phyloP scores from a whole-genome alignment of 257 asterid species.

The Petunia axillaris region DNA sequence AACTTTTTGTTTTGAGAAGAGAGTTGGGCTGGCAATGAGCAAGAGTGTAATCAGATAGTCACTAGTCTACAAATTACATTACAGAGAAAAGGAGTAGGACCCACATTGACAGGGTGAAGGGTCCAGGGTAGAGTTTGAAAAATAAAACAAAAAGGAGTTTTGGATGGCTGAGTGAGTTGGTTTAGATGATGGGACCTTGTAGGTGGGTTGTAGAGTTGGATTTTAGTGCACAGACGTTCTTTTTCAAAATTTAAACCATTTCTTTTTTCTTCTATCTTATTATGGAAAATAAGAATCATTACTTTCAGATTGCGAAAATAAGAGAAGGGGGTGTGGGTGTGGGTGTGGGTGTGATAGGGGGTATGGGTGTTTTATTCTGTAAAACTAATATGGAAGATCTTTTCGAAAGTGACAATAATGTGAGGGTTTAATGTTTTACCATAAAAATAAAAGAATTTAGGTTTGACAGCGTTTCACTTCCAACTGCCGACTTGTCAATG shows the following conservation, averaged over 20 bases:
- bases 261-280: not conserved
- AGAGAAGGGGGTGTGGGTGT: not conserved
- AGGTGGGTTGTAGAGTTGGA: slow-evolving; percentile 27
- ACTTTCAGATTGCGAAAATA: slow-evolving; percentile 9
- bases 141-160: slow-evolving; percentile 37
- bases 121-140: slow-evolving; percentile 12
- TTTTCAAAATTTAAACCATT: not conserved
- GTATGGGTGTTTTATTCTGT: not conserved
- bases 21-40: slow-evolving; percentile 27
- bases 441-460: not conserved
- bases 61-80: not conserved
- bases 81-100: not conserved
- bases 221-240: slow-evolving; percentile 24
- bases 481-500: slow-evolving; percentile 13
- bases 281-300: slow-evolving; percentile 18
- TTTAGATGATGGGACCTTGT: slow-evolving; percentile 33
- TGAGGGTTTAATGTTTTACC: not conserved
- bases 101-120: not conserved
- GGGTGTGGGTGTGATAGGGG: too few relatives aligned
- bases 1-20: slow-evolving; percentile 24
- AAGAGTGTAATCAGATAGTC: not conserved
- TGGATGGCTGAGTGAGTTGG: slow-evolving; percentile 37
- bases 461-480: not conserved
- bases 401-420: slow-evolving; percentile 1
- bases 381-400: not conserved